Base-by-base conservation (phyloP, 176 grass and related monocot species). In the Lolium rigidum region DNA sequence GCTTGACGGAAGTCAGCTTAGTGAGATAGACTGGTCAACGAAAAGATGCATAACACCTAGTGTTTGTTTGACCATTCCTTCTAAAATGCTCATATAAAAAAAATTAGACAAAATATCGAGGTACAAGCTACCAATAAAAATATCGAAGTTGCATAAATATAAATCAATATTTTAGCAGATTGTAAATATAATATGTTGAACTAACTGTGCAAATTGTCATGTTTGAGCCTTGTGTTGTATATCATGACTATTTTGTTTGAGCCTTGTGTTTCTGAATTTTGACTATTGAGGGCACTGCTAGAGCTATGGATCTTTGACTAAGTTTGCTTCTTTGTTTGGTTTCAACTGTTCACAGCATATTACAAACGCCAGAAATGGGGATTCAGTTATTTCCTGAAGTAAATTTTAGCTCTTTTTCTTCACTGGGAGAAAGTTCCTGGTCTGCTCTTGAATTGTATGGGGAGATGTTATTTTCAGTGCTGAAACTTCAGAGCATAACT, bases 171-270 rank as follows among this genome's bases (percentile, higher is more conserved):
- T 35, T 35, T 35, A 35, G 31, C 31, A 35, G 31, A 35, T 35
- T 35, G 31, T 35, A 35, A 35, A 35, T 35, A 35, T 35, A 35
- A 35, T 54, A 25, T 85, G 1, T 22, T 80, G 13, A 76, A 81
- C 69, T 57, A 22, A 67, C 26, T 85, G 24, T 68, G 77, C 38
- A 89, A 25, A 83, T 28, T 70, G 18, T 72, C 80, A 62, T 78
- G 64, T 83, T 89, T 76, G 49, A 75, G 18, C 41, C 13, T 80
- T 85, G 38, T 84, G 64, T 21, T 47, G 38, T 86, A 52, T 52
- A 37, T 50, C 49, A 52, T 15, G 22, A 51, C 22, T 75, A 10
- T 28, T 47, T 18, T 70, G 43, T 83, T 80, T 67, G 37, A 74
- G 6, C 17, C 17, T 74, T 89, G 38, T 80, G 63, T 31, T 79